phyloP scores from a whole-genome alignment of 176 grass and related monocot genomes.

The sorghum (Sorghum bicolor) region DNA sequence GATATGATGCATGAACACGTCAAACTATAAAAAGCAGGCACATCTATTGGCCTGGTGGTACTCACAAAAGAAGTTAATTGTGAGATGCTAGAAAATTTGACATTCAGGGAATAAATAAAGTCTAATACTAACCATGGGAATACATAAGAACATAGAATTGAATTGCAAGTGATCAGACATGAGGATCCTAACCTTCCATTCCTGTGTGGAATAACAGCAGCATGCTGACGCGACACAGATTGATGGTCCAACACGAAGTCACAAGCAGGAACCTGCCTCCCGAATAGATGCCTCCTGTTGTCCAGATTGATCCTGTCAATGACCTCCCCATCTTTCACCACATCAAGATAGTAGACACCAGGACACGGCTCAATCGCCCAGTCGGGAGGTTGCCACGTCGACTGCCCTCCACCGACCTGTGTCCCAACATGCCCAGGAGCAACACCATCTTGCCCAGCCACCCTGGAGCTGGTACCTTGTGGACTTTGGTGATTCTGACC shows the following conservation, averaged over 20 bases:
- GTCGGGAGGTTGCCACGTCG: slow-evolving; percentile 86
- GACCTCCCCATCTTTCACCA: slow-evolving; percentile 76
- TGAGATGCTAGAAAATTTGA: neutral
- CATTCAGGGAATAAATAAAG: neutral
- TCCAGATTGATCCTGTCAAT: slow-evolving; percentile 89
- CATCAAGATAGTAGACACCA: slow-evolving; percentile 90
- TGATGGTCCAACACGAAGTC: slow-evolving; percentile 96
- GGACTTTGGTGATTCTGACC: slow-evolving; percentile 33
- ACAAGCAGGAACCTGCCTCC: slow-evolving; percentile 78
- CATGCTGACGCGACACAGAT: slow-evolving; percentile 94
- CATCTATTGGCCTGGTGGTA: neutral
- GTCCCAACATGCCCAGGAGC: slow-evolving; percentile 25
- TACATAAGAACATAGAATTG: neutral
- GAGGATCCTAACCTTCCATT: slow-evolving; percentile 72
- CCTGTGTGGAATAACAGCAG: slow-evolving; percentile 85
- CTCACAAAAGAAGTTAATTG: neutral
- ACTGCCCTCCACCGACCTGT: slow-evolving; percentile 89
- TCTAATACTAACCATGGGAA: slow-evolving; percentile 1
- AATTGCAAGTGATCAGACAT: slow-evolving; percentile 12
- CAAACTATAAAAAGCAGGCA: neutral
- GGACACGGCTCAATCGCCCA: slow-evolving; percentile 74
- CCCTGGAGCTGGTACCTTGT: slow-evolving; percentile 12
- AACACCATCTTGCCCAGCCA: slow-evolving; percentile 20
- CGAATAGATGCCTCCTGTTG: slow-evolving; percentile 87
- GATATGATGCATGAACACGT: neutral